A percentile compares a stretch with the other conserved stretches of the same genome.
These are phyloP conservation scores for Amoebophrya sp. DNA, from an alignment of 169 alveolate species.

Conservation along the genomic window DNA sequence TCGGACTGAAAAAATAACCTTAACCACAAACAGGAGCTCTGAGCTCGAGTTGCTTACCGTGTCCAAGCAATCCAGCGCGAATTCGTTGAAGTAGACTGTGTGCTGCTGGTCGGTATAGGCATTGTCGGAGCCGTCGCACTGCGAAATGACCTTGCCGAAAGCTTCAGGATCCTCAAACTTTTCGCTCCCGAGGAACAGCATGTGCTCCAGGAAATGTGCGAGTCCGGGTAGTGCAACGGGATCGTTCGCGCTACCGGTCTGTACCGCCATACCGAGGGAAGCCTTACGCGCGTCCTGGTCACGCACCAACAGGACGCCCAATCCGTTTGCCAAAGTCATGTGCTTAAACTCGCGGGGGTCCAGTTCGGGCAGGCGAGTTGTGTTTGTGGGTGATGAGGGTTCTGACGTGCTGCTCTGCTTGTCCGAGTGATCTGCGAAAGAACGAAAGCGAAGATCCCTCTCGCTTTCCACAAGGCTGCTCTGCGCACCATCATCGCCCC, in stretches of 20 bases:
- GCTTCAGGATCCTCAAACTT: background rate
- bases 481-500: too few relatives aligned
- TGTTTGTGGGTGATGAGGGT: too few relatives aligned
- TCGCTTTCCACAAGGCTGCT: too few relatives aligned
- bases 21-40: too few relatives aligned
- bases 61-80: background rate
- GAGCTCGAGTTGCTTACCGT: too few relatives aligned
- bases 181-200: background rate
- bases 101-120: background rate
- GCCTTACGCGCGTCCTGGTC: background rate
- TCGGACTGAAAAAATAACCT: too few relatives aligned
- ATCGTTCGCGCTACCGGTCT: background rate
- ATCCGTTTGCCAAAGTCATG: background rate
- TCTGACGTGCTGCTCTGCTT: too few relatives aligned
- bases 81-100: background rate
- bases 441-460: too few relatives aligned
- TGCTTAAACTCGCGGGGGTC: background rate
- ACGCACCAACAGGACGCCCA: background rate
- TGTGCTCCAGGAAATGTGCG: background rate
- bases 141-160: background rate
- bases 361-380: background rate
- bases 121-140: background rate
- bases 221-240: background rate
- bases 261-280: background rate
- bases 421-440: too few relatives aligned